Conservation (phyloP, 1,284 basidiomycete genomes). For the Schizopora paradoxa region DNA sequence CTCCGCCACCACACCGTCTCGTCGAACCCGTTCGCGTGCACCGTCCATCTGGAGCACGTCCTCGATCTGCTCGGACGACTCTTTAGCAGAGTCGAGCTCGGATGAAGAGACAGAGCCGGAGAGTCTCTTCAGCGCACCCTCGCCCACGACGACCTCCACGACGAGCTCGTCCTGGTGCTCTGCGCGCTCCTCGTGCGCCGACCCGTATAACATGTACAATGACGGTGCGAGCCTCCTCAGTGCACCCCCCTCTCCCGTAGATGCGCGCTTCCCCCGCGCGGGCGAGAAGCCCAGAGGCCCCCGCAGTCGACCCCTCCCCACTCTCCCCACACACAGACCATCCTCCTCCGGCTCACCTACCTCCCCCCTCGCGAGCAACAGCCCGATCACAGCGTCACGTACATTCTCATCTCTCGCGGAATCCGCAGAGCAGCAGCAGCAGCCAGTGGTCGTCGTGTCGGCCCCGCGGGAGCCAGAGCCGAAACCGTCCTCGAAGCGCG, state of each 20-base stretch:
- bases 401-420: slow-evolving; percentile 4
- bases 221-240: slow-evolving; percentile 9
- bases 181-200: not conserved
- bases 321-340: slow-evolving; percentile 13
- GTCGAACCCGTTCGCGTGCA: slow-evolving; percentile 1
- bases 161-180: slow-evolving; percentile 6
- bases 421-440: not conserved
- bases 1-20: slow-evolving; percentile 1
- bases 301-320: slow-evolving; percentile 8
- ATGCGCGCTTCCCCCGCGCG: slow-evolving; percentile 7
- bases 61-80: slow-evolving; percentile 16
- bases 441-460: too few species aligned
- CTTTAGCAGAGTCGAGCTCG: too few species aligned
- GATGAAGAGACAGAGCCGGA: too few species aligned
- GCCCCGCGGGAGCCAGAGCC: too few species aligned
- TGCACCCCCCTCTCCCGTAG: slow-evolving; percentile 14
- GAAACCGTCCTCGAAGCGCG: too few species aligned
- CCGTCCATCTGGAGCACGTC: slow-evolving; percentile 13
- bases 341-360: slow-evolving; percentile 8
- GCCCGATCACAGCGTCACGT: slow-evolving; percentile 9
- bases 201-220: not conserved
- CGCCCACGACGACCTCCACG: slow-evolving; percentile 3
- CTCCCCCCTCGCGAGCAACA: slow-evolving; percentile 4
- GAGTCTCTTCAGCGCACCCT: too few species aligned
- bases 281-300: slow-evolving; percentile 12